Evolutionary conservation across 1,139 yeast species (phyloP), one percentile per base, ranked within the genome.

Genomic region (Lodderomyces beijingensis): DNA sequence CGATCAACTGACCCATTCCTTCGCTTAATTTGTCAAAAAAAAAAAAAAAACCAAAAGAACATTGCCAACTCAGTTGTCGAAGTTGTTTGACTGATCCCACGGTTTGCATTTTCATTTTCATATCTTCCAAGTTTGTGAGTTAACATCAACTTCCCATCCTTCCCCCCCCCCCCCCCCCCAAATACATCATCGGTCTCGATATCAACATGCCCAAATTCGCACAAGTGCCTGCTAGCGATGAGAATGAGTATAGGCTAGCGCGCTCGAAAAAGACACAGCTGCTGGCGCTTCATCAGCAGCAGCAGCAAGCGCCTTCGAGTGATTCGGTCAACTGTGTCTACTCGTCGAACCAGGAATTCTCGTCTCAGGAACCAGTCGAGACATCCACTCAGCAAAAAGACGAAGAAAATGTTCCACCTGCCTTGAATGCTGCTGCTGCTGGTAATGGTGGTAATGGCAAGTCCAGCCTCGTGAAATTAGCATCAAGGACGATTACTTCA

Each of bases 181-280:
- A n/a, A n/a, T n/a, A n/a, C n/a, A n/a, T n/a, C n/a, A n/a, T n/a
- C n/a, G n/a, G n/a, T n/a, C n/a, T n/a, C n/a, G n/a, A n/a, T n/a
- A n/a, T n/a, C n/a, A 22, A 24, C 10, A 32, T 65, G 71, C 61
- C 65, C 18, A 63, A 57, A 47, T 49, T 61, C 11, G 22, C 39
- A 5, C 16, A 28, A 3, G 40, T 19, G 4, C 23, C 32, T 21
- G 16, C 64, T 35, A 64, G 59, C 44, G 65, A 67, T 51, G 74
- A 67, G 44, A 67, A 67, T 47, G 70, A 65, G 20, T 62, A 51
- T 47, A 55, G 65, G 40, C 46, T 61, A 37, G 52, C 65, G 25
- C 51, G 67, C 37, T 52, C 65, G 17, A 60, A 62, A 41, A 50
- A 25, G 7, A 14, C 10, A 9, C 25, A 7, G 9, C 16, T 9